Evolutionary conservation across 1,139 yeast species (phyloP).

Genomic region (Yamadazyma dushanensis): DNA sequence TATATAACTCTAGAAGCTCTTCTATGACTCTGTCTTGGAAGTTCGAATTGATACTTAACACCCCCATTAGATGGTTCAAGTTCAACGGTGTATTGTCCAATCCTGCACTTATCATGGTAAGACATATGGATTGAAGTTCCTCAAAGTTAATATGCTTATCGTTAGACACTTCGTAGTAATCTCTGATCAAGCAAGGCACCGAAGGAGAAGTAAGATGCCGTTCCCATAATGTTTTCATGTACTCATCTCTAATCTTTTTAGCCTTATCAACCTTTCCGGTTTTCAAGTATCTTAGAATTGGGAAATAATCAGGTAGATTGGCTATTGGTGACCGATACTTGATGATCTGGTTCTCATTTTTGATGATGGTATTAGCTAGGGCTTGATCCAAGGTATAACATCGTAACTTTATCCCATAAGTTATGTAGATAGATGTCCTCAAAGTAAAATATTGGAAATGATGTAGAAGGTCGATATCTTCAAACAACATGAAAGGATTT

Average conservation of each 20-base stretch:
- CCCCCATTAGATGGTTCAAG: slow-evolving; percentile 61
- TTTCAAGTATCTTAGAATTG: slow-evolving; percentile 40
- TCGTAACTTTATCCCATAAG: slow-evolving; percentile 61
- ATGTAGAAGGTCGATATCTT: slow-evolving; percentile 42
- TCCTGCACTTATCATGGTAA: slow-evolving; percentile 81
- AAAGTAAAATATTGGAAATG: slow-evolving; percentile 56
- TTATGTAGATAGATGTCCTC: slow-evolving; percentile 53
- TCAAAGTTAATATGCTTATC: slow-evolving; percentile 13
- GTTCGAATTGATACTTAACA: slow-evolving; percentile 46
- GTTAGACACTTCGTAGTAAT: slow-evolving; percentile 7
- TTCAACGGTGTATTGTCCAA: slow-evolving; percentile 71
- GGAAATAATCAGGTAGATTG: slow-evolving; percentile 62
- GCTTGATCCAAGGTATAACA: slow-evolving; percentile 36
- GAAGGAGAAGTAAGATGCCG: neutral
- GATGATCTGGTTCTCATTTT: slow-evolving; percentile 65
- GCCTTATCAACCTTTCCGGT: slow-evolving; percentile 30
- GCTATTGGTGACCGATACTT: slow-evolving; percentile 63
- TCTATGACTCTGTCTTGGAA: slow-evolving; percentile 45
- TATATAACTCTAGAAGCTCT: slow-evolving; percentile 31
- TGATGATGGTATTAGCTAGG: slow-evolving; percentile 54
- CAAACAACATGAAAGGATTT: slow-evolving; percentile 13
- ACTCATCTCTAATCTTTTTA: slow-evolving; percentile 51
- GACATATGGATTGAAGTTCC: slow-evolving; percentile 63
- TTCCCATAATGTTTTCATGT: slow-evolving; percentile 44
- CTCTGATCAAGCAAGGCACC: slow-evolving; percentile 6